Percentiles rank a stretch among this genome's conserved stretches.
phyloP scores from a whole-genome alignment of 768 basidiomycete genomes.

The Macrolepiota albuminosa region DNA sequence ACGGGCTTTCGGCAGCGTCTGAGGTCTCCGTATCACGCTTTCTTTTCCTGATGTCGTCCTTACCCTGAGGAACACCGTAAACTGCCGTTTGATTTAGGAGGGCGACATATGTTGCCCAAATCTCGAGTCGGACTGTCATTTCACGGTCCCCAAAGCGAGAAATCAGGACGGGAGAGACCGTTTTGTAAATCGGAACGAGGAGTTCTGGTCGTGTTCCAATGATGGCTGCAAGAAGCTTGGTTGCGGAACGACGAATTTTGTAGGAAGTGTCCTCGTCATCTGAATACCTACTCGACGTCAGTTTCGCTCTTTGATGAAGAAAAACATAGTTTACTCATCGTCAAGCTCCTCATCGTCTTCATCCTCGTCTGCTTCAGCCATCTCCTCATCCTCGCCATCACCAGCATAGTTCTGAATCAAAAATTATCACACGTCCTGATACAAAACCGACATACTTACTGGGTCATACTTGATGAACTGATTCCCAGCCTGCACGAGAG shows the following conservation, averaged over 20 bases:
- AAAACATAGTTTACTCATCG: conserved; percentile 53
- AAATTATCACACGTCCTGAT: background rate
- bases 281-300: conserved; percentile 60
- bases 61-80: conserved; percentile 58
- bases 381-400: conserved; percentile 48
- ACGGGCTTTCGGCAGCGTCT: conserved; percentile 74
- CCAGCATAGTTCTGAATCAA: conserved; percentile 46
- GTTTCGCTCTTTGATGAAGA: background rate
- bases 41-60: conserved; percentile 58
- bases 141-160: conserved; percentile 93
- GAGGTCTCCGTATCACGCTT: conserved; percentile 74
- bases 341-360: conserved; percentile 79
- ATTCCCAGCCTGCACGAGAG: conserved; percentile 66
- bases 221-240: conserved; percentile 81
- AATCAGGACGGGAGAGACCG: conserved; percentile 84
- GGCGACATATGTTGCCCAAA: conserved; percentile 81
- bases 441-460: conserved; percentile 31
- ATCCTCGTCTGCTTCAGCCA: conserved; percentile 74
- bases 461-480: conserved; percentile 92
- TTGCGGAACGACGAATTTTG: conserved; percentile 92
- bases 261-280: conserved; percentile 99
- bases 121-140: conserved; percentile 88
- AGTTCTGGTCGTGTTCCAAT: conserved; percentile 90
- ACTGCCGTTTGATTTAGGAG: conserved; percentile 82
- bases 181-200: conserved; percentile 71